Base-by-base conservation (phyloP, 1,139 yeast genomes). In the Yamadazyma diospyri region DNA sequence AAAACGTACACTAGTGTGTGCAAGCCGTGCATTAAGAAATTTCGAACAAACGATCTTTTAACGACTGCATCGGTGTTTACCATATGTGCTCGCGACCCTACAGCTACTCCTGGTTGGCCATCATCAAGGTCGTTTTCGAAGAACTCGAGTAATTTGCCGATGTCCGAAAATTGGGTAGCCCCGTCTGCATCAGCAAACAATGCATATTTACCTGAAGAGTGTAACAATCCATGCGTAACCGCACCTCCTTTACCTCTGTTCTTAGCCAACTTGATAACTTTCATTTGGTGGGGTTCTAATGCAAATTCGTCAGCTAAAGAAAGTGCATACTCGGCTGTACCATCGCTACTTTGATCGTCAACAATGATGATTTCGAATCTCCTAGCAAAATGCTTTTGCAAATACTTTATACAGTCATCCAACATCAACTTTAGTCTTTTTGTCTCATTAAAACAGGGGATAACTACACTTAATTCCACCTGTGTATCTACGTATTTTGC, bases 201-300 rank as follows among this genome's bases (percentile, higher is more conserved):
- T 8, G 79, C 77, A 49, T 74, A 81, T 41, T 69, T 57, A 8
- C 98, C 98, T 30, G 87, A 67, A 6, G 81, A 61, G 50, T 79
- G 81, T 49, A 82, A 73, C 59, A 92, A 66, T 4, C 98, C 98
- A 55, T 92, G 97, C 12, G 95, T 79, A 0, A 94, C 98, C 0
- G 97, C 98, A 6, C 98, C 98, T 14, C 98, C 98, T 59, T 92
- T 92, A 18, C 98, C 98, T 47, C 98, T 70, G 53, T 92, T 92
- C 42, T 76, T 58, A 24, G 61, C 74, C 40, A 92, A 68, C 44
- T 72, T 73, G 18, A 87, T 70, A 25, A 87, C 89, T 42, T 89
- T 68, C 53, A 94, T 50, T 27, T 69, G 69, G 33, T 79, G 84
- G 0, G 88, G 80, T 18, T 55, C 40, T 33, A 86, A 57, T 2